Conservation (phyloP, 345 rosid genomes). For the Gossypium rotundifolium region DNA sequence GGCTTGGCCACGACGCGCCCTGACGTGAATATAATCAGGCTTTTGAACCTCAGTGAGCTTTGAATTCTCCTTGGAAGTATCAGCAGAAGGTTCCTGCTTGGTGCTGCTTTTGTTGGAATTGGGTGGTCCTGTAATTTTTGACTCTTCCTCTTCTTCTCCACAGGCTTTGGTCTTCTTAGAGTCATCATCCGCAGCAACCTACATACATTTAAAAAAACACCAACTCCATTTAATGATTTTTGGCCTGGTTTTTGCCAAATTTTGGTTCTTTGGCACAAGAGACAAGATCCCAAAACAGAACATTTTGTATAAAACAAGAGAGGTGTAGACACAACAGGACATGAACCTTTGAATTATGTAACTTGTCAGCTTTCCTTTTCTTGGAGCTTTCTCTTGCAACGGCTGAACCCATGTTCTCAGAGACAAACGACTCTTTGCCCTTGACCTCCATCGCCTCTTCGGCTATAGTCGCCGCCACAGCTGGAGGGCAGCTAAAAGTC, state of each 20-base stretch:
- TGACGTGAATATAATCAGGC: slow-evolving; percentile 85
- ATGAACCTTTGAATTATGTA: slow-evolving; percentile 31
- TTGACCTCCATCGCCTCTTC: slow-evolving; percentile 18
- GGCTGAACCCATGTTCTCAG: slow-evolving; percentile 26
- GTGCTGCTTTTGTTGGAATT: slow-evolving; percentile 33
- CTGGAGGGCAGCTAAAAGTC: slow-evolving; percentile 41
- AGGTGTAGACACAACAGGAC: background rate
- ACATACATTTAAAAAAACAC: slow-evolving; percentile 1
- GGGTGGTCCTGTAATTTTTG: slow-evolving; percentile 45
- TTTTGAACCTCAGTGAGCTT: slow-evolving; percentile 56
- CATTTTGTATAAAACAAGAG: too few relatives aligned
- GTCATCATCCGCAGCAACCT: slow-evolving; percentile 40
- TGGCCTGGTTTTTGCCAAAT: background rate
- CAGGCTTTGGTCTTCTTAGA: slow-evolving; percentile 27
- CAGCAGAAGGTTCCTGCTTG: slow-evolving; percentile 38
- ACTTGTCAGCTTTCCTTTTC: slow-evolving; percentile 56
- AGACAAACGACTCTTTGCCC: slow-evolving; percentile 17
- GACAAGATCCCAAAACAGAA: background rate
- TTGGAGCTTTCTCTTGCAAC: slow-evolving; percentile 42
- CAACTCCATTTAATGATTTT: background rate
- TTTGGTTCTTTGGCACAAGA: background rate
- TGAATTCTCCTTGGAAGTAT: slow-evolving; percentile 58
- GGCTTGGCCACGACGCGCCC: slow-evolving; percentile 97
- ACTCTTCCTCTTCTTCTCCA: slow-evolving; percentile 45
- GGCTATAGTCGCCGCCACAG: slow-evolving; percentile 21